These are phyloP conservation scores for Raffaelea deltoideospora DNA, from an alignment of 2,329 filamentous ascomycete genomes.

Conservation along the genomic window DNA sequence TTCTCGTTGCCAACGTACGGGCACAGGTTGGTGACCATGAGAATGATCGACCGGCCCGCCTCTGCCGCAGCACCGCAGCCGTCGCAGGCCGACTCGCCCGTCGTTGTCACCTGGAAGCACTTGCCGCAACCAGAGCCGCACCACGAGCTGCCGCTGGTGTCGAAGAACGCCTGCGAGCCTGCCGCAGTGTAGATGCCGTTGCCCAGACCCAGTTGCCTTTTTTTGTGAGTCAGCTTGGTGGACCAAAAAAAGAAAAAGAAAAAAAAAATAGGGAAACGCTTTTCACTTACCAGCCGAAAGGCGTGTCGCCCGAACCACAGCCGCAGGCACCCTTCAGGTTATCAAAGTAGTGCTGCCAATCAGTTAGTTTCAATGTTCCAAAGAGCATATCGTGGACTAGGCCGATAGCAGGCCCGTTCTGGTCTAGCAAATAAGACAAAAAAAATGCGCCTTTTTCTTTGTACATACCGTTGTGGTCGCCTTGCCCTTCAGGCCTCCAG, in stretches of 20 bases:
- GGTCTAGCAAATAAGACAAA: no score
- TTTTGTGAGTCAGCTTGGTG: no score
- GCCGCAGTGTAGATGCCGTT: slow-evolving; percentile 13
- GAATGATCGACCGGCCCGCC: slow-evolving; percentile 13
- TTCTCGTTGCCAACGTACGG: slow-evolving; percentile 18
- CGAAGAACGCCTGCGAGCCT: slow-evolving; percentile 12
- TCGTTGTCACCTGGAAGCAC: slow-evolving; percentile 16
- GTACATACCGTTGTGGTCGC: no score
- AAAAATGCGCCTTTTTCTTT: no score
- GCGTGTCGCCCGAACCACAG: slow-evolving; percentile 14
- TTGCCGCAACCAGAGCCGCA: slow-evolving; percentile 15
- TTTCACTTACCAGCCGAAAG: slow-evolving; percentile 12
- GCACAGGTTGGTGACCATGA: slow-evolving; percentile 21
- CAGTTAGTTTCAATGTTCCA: no score
- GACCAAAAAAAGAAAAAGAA: not conserved
- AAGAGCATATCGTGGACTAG: no score
- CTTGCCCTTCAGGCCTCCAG: no score
- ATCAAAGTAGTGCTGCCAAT: slow-evolving; percentile 20
- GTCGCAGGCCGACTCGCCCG: slow-evolving; percentile 11
- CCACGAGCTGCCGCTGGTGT: slow-evolving; percentile 9
- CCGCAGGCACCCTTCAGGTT: slow-evolving; percentile 17
- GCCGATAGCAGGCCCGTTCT: no score
- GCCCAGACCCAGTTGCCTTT: slow-evolving; percentile 3
- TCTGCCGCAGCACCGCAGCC: slow-evolving; percentile 11
- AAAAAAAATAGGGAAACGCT: not conserved